These are phyloP conservation scores for Brassica hybrid DNA, from an alignment of 441 rosid species.

Conservation along the genomic window DNA sequence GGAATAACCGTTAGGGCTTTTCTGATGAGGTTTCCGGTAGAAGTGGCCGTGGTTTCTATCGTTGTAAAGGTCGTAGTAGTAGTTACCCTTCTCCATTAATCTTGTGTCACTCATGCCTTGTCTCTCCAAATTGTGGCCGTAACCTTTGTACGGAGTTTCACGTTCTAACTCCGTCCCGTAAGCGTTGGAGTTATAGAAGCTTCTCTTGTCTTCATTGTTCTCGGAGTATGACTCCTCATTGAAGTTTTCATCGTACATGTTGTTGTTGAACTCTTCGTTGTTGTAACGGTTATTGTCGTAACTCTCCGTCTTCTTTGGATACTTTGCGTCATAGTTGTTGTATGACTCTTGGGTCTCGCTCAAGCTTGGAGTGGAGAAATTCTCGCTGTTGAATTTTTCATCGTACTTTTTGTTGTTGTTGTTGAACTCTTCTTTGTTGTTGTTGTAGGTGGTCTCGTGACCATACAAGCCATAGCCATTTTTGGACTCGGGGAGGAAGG, in stretches of 20 bases:
- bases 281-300: slow-evolving; percentile 6
- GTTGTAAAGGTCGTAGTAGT: slow-evolving; percentile 38
- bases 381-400: slow-evolving; percentile 28
- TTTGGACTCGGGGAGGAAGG: slow-evolving; percentile 39
- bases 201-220: slow-evolving; percentile 30
- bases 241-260: slow-evolving; percentile 21
- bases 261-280: slow-evolving; percentile 36
- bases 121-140: slow-evolving; percentile 41
- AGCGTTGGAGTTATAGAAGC: slow-evolving; percentile 40
- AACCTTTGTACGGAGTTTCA: slow-evolving; percentile 41
- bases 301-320: slow-evolving; percentile 31
- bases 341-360: slow-evolving; percentile 40
- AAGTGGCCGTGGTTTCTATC: slow-evolving; percentile 43
- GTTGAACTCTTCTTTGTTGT: slow-evolving; percentile 37
- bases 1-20: slow-evolving; percentile 39
- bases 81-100: slow-evolving; percentile 45
- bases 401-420: slow-evolving; percentile 34
- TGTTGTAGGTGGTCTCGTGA: slow-evolving; percentile 43
- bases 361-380: slow-evolving; percentile 41
- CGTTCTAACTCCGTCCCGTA: slow-evolving; percentile 41
- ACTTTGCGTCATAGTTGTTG: slow-evolving; percentile 36
- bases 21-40: slow-evolving; percentile 27
- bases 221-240: slow-evolving; percentile 31
- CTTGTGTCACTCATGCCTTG: slow-evolving; percentile 55
- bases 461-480: slow-evolving; percentile 46